Percentiles rank a stretch among this genome's conserved stretches.
Evolutionary conservation across 352 stramenopile genomes (phyloP).

Genomic region (Globisporangium emineosum): DNA sequence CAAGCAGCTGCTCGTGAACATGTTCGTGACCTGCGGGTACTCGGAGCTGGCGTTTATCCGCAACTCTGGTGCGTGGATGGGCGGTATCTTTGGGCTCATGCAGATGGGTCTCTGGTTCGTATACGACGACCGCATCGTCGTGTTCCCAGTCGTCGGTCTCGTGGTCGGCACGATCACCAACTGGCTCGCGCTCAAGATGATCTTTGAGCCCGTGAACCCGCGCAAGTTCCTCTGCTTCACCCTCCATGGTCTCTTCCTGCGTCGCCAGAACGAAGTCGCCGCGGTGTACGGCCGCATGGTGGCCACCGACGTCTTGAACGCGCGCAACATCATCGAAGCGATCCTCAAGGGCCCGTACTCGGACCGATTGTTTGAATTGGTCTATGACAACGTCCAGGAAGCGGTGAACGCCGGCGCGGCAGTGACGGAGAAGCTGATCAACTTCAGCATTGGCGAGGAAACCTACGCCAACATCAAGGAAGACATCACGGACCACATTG

Average conservation of each 20-base stretch:
- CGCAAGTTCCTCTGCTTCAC: constrained; percentile 86
- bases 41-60: constrained; percentile 91
- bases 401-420: constrained; percentile 77
- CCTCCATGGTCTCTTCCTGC: constrained; percentile 94
- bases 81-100: constrained; percentile 84
- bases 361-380: constrained; percentile 82
- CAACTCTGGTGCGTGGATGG: constrained; percentile 89
- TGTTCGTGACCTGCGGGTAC: constrained; percentile 92
- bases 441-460: constrained; percentile 78
- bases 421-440: constrained; percentile 82
- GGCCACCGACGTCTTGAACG: constrained; percentile 80
- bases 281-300: constrained; percentile 88
- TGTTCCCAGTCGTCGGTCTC: constrained; percentile 90
- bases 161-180: constrained; percentile 98
- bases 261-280: constrained; percentile 89
- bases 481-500: constrained; percentile 86
- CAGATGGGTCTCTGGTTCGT: constrained; percentile 90
- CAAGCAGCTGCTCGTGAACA: constrained; percentile 95
- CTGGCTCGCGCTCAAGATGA: constrained; percentile 93
- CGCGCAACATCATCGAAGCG: constrained; percentile 86
- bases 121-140: constrained; percentile 74
- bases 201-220: constrained; percentile 90
- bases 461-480: constrained; percentile 86
- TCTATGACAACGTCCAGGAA: constrained; percentile 86
- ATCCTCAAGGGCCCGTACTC: constrained; percentile 88